These are phyloP conservation scores for Volvariella surrecta DNA, from an alignment of 1,284 basidiomycete species.

Conservation along the genomic window DNA sequence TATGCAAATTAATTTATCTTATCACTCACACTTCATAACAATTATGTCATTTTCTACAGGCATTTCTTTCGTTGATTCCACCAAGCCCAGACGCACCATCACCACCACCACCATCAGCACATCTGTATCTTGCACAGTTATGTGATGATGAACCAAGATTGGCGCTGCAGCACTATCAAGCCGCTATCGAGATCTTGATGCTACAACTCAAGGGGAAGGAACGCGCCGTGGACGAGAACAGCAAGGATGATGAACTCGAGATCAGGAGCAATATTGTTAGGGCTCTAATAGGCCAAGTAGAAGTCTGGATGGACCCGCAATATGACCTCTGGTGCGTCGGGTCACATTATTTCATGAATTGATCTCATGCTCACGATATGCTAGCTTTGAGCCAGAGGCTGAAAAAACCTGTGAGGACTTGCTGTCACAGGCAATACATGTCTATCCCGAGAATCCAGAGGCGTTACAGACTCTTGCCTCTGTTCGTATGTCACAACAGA, in stretches of 20 bases:
- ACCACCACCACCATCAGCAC: slow-evolving; percentile 70
- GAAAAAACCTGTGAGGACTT: slow-evolving; percentile 78
- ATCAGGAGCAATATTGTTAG: slow-evolving; percentile 67
- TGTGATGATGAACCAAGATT: slow-evolving; percentile 68
- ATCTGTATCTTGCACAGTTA: slow-evolving; percentile 88
- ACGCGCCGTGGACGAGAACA: slow-evolving; percentile 34
- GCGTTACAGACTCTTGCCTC: slow-evolving; percentile 79
- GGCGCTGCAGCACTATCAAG: slow-evolving; percentile 76
- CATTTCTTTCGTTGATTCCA: slow-evolving; percentile 55
- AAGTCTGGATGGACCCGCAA: slow-evolving; percentile 90
- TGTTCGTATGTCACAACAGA: slow-evolving; percentile 83
- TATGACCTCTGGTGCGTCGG: slow-evolving; percentile 78
- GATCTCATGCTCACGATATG: slow-evolving; percentile 2
- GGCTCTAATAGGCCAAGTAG: slow-evolving; percentile 88
- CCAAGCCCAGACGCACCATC: slow-evolving; percentile 48
- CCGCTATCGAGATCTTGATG: slow-evolving; percentile 71
- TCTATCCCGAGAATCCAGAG: slow-evolving; percentile 74
- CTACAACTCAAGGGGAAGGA: slow-evolving; percentile 66
- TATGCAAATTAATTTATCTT: slow-evolving; percentile 23
- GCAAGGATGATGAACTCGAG: slow-evolving; percentile 50
- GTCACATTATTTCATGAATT: neutral
- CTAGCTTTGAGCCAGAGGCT: slow-evolving; percentile 74
- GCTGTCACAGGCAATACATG: slow-evolving; percentile 62
- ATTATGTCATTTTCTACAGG: slow-evolving; percentile 29
- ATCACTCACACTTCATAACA: slow-evolving; percentile 4